A percentile compares a stretch with the other conserved stretches of the same genome.
These are phyloP conservation scores for Sugiyamaella floridensis DNA, from an alignment of 805 yeast species.

Conservation along the genomic window DNA sequence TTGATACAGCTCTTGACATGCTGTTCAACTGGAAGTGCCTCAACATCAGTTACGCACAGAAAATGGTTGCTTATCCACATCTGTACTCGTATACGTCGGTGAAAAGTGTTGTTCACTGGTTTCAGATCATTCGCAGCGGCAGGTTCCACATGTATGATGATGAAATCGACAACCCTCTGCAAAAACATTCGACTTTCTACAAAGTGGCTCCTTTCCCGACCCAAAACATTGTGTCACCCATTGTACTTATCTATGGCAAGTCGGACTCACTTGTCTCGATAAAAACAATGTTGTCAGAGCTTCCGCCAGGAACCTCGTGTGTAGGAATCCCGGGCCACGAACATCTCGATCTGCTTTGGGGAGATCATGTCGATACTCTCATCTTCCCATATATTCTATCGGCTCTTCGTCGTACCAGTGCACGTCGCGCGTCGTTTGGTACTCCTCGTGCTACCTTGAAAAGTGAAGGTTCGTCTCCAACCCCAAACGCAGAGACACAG, in stretches of 20 bases:
- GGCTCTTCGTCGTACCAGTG: slow-evolving; percentile 12
- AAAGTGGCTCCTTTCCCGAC: slow-evolving; percentile 59
- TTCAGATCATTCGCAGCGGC: slow-evolving; percentile 72
- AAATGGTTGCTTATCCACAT: slow-evolving; percentile 75
- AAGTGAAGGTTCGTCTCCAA: neutral
- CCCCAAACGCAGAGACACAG: neutral
- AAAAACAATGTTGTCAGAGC: slow-evolving; percentile 57
- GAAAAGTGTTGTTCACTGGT: slow-evolving; percentile 93
- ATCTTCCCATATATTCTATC: slow-evolving; percentile 22
- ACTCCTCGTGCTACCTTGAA: neutral
- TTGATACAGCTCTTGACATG: slow-evolving; percentile 60
- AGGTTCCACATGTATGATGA: slow-evolving; percentile 90
- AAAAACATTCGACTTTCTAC: slow-evolving; percentile 31
- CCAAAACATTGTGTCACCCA: slow-evolving; percentile 60
- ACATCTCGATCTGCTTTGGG: slow-evolving; percentile 90
- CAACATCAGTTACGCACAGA: slow-evolving; percentile 69
- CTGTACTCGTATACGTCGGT: slow-evolving; percentile 88
- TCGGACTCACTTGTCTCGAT: slow-evolving; percentile 83
- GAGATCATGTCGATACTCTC: slow-evolving; percentile 45
- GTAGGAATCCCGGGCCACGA: slow-evolving; percentile 66
- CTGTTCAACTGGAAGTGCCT: slow-evolving; percentile 74
- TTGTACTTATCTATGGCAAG: slow-evolving; percentile 72
- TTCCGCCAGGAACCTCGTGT: slow-evolving; percentile 46
- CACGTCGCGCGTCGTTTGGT: neutral
- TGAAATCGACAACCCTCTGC: slow-evolving; percentile 20